Evolutionary conservation across 805 yeast species (phyloP), one percentile per base, ranked within the genome.

Genomic region (Metschnikowia koreensis): DNA sequence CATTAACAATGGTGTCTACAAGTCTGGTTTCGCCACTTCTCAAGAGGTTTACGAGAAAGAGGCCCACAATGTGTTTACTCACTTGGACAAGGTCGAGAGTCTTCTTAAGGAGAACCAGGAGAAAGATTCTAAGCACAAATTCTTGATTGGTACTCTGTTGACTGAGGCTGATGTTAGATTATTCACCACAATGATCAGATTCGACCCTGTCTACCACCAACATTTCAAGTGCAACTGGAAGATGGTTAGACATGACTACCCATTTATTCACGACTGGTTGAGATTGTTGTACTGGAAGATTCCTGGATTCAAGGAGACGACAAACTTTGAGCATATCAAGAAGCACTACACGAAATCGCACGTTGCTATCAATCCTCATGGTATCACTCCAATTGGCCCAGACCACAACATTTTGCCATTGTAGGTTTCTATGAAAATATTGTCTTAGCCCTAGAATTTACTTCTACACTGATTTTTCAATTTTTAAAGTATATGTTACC

Each of bases 141-240:
- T 53, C 64, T 68, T 91, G 47, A 63, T 83, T 9, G 93, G 92
- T 6, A 76, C 82, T 50, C 73, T 69, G 44, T 71, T 93, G 49
- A 92, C 97, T 1, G 97, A 93, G 71, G 96, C 96, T 7, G 99
- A 93, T 67, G 77, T 93, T 52, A 79, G 97, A 58, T 80, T 93
- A 46, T 93, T 73, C 73, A 83, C 97, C 26, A 93, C 98, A 2
- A 84, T 93, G 53, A 77, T 90, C 41, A 82, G 99, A 62, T 93
- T 93, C 63, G 98, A 93, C 67, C 87, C 96, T 1, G 96, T 91
- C 22, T 93, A 93, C 65, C 93, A 87, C 48, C 97, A 92, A 69
- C 97, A 93, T 69, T 94, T 93, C 81, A 94, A 93, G 72, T 89
- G 97, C 69, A 93, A 93, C 69, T 68, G 90, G 55, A 84, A 84